These are phyloP conservation scores for Fomitiporia mediterranea DNA, from an alignment of 1,284 basidiomycete species.

Conservation along the genomic window DNA sequence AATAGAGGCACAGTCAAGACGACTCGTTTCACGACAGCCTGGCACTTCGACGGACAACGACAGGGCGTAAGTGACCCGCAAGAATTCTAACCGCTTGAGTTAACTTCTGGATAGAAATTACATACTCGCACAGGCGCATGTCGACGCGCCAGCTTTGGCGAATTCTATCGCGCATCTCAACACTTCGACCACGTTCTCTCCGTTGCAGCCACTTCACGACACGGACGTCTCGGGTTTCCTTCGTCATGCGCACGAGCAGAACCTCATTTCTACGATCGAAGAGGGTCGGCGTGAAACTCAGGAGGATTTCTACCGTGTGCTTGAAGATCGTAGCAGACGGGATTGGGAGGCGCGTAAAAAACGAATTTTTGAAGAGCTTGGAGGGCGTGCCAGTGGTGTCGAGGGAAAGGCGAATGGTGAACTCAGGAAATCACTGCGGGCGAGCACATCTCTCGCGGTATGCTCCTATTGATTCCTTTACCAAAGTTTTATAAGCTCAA, in stretches of 20 bases:
- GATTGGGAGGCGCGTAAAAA: constrained; percentile 92
- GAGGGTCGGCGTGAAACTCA: constrained; percentile 84
- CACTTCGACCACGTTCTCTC: constrained; percentile 81
- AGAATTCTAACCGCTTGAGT: not conserved
- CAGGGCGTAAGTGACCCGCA: constrained; percentile 56
- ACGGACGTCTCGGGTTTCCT: constrained; percentile 88
- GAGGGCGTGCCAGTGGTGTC: constrained; percentile 55
- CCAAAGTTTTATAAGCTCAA: not conserved
- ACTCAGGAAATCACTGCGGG: constrained; percentile 55
- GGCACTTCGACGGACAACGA: constrained; percentile 58
- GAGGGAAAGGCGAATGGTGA: constrained; percentile 42
- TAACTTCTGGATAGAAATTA: constrained; percentile 54
- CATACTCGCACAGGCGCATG: constrained; percentile 84
- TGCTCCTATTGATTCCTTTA: constrained; percentile 26
- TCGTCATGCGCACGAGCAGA: constrained; percentile 90
- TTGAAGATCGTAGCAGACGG: constrained; percentile 70
- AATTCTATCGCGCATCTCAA: constrained; percentile 79
- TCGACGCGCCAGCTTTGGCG: constrained; percentile 79
- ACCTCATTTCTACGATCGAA: constrained; percentile 90
- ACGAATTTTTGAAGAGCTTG: constrained; percentile 87
- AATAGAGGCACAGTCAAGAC: constrained; percentile 83
- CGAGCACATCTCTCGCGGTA: constrained; percentile 51
- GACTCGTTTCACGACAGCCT: constrained; percentile 69
- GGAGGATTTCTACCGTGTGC: constrained; percentile 76
- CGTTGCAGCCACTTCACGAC: constrained; percentile 84